phyloP scores from a whole-genome alignment of 345 rosid genomes.

The Crucihimalaya himalaica region DNA sequence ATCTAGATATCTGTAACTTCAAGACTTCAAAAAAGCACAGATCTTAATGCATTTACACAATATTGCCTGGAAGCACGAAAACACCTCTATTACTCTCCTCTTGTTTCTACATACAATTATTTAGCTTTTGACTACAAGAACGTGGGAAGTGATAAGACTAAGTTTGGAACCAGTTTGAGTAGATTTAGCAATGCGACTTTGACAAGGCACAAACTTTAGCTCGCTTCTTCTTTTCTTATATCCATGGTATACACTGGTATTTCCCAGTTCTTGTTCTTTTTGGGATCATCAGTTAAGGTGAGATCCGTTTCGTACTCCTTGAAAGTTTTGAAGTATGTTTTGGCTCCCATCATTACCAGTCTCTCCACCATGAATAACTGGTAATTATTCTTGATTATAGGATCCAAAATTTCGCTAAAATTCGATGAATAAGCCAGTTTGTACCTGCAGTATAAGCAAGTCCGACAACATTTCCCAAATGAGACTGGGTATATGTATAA shows the following conservation, averaged over 20 bases:
- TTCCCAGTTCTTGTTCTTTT: constrained; percentile 93
- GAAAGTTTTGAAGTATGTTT: constrained; percentile 77
- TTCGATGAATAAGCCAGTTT: constrained; percentile 88
- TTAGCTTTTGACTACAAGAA: neutral
- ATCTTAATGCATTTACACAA: neutral
- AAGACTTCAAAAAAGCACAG: neutral
- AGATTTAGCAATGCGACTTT: neutral
- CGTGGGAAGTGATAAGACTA: neutral
- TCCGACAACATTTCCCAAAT: neutral
- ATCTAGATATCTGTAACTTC: neutral
- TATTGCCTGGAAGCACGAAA: neutral
- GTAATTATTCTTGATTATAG: constrained; percentile 81
- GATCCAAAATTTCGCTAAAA: constrained; percentile 69
- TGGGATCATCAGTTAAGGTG: constrained; percentile 84
- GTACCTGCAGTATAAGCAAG: constrained; percentile 56
- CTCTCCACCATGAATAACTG: constrained; percentile 93
- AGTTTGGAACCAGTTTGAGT: neutral
- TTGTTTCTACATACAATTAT: neutral
- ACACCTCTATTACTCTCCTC: neutral
- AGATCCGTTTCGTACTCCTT: constrained; percentile 71
- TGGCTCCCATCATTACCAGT: constrained; percentile 87
- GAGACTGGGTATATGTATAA: constrained; percentile 2
- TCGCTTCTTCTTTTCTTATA: constrained; percentile 38
- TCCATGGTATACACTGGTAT: constrained; percentile 77
- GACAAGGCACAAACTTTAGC: constrained; percentile 35